phyloP scores from a whole-genome alignment of 2,329 filamentous ascomycete genomes.

The Colletotrichum simmondsii region DNA sequence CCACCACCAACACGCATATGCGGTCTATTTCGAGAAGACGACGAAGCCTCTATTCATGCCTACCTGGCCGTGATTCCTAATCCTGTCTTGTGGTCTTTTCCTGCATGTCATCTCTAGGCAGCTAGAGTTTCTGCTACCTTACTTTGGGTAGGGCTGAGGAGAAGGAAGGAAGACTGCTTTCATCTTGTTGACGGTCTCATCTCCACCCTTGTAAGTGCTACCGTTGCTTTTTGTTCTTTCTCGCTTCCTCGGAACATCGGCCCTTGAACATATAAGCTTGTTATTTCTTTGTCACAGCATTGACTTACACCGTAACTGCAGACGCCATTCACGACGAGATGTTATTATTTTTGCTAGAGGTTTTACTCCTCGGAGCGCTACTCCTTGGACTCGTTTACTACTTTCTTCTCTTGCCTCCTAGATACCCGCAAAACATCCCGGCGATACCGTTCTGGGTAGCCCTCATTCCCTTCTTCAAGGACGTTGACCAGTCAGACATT shows the following conservation, averaged over 20 bases:
- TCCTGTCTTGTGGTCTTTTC: background rate
- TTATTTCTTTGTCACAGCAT: background rate
- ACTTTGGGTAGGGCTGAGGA: slow-evolving; percentile 25
- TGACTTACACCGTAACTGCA: background rate
- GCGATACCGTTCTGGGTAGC: slow-evolving; percentile 56
- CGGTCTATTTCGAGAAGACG: slow-evolving; percentile 17
- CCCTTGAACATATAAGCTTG: slow-evolving; percentile 13
- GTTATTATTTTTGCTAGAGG: slow-evolving; percentile 17
- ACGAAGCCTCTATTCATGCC: background rate
- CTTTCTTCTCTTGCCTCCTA: slow-evolving; percentile 38
- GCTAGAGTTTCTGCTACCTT: background rate
- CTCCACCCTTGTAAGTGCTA: background rate
- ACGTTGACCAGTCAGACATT: slow-evolving; percentile 54
- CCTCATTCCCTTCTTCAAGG: slow-evolving; percentile 52
- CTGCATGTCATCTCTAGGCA: slow-evolving; percentile 3
- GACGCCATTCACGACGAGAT: background rate
- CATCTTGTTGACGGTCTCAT: background rate
- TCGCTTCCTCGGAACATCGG: background rate
- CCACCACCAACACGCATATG: background rate
- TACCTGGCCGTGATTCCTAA: background rate
- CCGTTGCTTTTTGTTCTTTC: background rate
- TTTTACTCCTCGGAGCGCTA: slow-evolving; percentile 16
- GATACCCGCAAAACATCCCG: slow-evolving; percentile 49
- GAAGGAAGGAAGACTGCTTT: slow-evolving; percentile 7
- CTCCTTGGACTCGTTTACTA: slow-evolving; percentile 20